phyloP scores from a whole-genome alignment of 2,329 filamentous ascomycete genomes.

The Colletotrichum noveboracense region DNA sequence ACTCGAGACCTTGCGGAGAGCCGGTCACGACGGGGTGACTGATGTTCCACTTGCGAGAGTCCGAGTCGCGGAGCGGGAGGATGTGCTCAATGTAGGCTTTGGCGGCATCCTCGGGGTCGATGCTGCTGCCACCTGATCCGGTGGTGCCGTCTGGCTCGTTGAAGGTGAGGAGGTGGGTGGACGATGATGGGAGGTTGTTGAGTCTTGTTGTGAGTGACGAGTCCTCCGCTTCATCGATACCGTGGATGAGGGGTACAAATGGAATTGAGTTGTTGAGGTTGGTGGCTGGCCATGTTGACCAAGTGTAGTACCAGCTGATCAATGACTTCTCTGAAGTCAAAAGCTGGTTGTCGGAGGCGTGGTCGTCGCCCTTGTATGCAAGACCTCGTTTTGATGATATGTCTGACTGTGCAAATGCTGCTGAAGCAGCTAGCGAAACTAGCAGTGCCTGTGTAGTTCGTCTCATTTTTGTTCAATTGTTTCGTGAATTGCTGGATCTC shows the following conservation, averaged over 20 bases:
- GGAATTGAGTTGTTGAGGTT: conserved; percentile 29
- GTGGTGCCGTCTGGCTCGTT: conserved; percentile 48
- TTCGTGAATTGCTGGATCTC: background rate
- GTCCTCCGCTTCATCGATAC: conserved; percentile 36
- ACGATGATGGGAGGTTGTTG: conserved; percentile 32
- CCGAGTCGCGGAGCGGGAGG: conserved; percentile 30
- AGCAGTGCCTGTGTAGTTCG: background rate
- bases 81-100: conserved; percentile 40
- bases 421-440: background rate
- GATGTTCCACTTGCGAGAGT: conserved; percentile 37
- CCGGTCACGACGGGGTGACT: conserved; percentile 47
- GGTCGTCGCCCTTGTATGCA: conserved; percentile 17
- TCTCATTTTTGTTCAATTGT: background rate
- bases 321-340: conserved; percentile 40
- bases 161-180: conserved; percentile 44
- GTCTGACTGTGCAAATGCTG: conserved; percentile 1
- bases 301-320: conserved; percentile 49
- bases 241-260: conserved; percentile 44
- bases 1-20: conserved; percentile 40
- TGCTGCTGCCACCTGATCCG: conserved; percentile 41
- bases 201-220: conserved; percentile 30
- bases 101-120: conserved; percentile 43
- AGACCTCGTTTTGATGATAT: conserved; percentile 14
- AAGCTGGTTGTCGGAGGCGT: conserved; percentile 35
- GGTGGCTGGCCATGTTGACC: conserved; percentile 37